Conservation (phyloP, 2,329 filamentous ascomycete species). For the Colletotrichum sp. region DNA sequence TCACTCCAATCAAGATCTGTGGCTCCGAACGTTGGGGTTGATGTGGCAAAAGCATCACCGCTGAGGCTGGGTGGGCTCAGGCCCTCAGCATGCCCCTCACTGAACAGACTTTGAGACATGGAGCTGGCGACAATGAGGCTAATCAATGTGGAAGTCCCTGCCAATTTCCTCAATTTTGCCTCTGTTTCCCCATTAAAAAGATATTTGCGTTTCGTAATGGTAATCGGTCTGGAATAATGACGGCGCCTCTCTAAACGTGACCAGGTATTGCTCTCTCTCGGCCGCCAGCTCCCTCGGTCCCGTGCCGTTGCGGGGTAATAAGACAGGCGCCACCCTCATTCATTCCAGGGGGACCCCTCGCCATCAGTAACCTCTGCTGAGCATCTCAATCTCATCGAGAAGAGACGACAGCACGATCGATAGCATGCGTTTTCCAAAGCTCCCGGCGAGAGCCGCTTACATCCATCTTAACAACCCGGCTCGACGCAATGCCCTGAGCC, state of each 20-base stretch:
- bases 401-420: background rate
- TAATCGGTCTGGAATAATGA: background rate
- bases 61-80: background rate
- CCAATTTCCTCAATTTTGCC: no score
- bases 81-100: background rate
- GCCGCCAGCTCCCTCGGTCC: background rate
- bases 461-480: slow-evolving; percentile 27
- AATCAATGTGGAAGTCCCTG: no score
- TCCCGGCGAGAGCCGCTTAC: slow-evolving; percentile 30
- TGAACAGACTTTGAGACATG: background rate
- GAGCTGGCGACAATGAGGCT: background rate
- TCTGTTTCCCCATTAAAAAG: no score
- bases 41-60: background rate
- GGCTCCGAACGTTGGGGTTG: background rate
- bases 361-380: background rate
- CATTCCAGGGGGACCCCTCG: background rate
- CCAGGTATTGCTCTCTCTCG: background rate
- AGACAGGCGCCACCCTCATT: background rate
- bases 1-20: background rate
- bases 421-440: slow-evolving; percentile 24
- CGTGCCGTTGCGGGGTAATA: background rate
- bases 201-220: background rate
- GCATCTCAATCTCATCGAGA: background rate
- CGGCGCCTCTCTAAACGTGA: fast-evolving
- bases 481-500: slow-evolving; percentile 29